Evolutionary conservation across 129 eudicot genomes (phyloP), one percentile per base, ranked within the genome.

Genomic region (Artemisia annua): DNA sequence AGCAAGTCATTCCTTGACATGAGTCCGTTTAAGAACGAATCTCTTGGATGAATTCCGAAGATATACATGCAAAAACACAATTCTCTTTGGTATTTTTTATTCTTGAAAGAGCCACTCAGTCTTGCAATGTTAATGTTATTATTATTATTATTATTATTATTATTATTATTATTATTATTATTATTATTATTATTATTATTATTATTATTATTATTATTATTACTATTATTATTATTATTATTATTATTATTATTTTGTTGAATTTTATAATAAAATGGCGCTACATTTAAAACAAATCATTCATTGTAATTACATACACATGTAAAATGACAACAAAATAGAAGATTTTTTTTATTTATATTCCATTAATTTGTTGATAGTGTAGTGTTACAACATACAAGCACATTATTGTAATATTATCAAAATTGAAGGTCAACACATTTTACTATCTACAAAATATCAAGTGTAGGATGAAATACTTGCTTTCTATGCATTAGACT

Each of bases 401-500:
- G 63, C 61, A 20, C 56, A 69, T 69, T 69, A 48, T 30, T 48
- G 69, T 30, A 67, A 18, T 76, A 68, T 48, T 17, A 48, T 54
- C 67, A 39, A 44, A 7, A 30, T 7, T 50, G 19, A 66, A 43
- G 70, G 39, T 63, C 16, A 56, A 59, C 35, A 28, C 44, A 46
- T 54, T 30, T 46, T 46, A 51, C 24, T 77, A 75, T 82, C 43
- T 68, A 71, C 82, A 78, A 72, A 70, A 80, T 35, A 48, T 65
- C 66, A 57, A 56, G 20, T 62, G 48, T 51, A 35, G 52, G 48
- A 67, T 49, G 15, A 51, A 26, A 30, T 61, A 64, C 50, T 75
- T 63, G 83, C 76, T 76, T 77, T 68, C 51, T 69, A 59, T 70
- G 54, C 63, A 26, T 39, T 70, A 16, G 32, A 66, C 67, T 69